Base-by-base conservation (phyloP, 192 early-diverging fungal species). In the Coemansia reversa region DNA sequence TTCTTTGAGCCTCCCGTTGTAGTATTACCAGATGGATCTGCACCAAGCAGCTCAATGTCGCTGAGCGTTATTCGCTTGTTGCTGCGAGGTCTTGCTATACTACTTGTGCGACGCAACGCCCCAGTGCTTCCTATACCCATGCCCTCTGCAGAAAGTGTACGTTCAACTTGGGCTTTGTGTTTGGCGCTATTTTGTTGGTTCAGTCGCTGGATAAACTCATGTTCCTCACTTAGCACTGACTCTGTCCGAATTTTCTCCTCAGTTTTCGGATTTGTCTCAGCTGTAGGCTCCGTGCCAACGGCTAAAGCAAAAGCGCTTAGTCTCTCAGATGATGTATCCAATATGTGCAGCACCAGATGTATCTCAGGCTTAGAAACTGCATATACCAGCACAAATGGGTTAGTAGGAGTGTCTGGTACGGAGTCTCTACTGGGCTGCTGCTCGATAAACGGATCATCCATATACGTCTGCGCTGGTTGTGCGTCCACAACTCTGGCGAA, bases 1-100 rank as follows among this genome's bases (percentile, higher is more conserved):
- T 39, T 22, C 51, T 24, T 20, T 19, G 22, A 30, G 28, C 45
- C 25, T 32, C 23, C 28, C 0, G 25, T 42, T 1, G 35, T 42
- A 12, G 32, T 45, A 7, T 58, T 33, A 50, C 52, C 47, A 35
- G 30, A 22, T 24, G 54, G 35, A 18, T 58, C 28, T 18, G 57
- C 58, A 2, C 58, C 73, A 32, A 75, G 30, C 5, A 55, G 67
- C 62, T 79, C 77, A 24, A 79, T 67, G 45, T 79, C 77, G 28
- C 63, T 61, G 35, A 79, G 64, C n/a, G 77, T 74, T 62, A 79
- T 79, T 9, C 59, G 53, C 35, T 61, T 62, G 49, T 65, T 63
- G 5, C 20, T 39, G 39, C 50, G 58, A 54, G 54, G 1, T 23
- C 74, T 68, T 28, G 47, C 30, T 23, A 35, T 66, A 30, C 66